Percentiles rank a stretch among this genome's conserved stretches.
Conservation (phyloP, 1,139 yeast genomes). For the Suhomyces panamericanus region DNA sequence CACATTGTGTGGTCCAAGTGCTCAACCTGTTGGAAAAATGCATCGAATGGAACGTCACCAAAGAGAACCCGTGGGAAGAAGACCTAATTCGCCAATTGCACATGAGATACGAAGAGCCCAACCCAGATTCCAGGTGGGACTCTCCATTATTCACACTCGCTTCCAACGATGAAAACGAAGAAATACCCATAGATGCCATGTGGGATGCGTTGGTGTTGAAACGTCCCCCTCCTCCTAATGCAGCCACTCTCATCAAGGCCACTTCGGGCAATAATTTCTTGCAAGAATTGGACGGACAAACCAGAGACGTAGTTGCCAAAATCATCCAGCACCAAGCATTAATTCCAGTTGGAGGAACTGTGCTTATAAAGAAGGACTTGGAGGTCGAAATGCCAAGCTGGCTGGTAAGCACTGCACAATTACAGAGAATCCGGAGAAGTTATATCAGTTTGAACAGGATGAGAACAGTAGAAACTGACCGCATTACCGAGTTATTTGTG, state of each 20-base stretch:
- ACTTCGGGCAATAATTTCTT: conserved; percentile 73
- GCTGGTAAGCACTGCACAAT: conserved; percentile 67
- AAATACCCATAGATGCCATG: conserved; percentile 62
- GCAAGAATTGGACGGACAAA: conserved; percentile 73
- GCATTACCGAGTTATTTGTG: conserved; percentile 71
- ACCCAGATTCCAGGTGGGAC: conserved; percentile 86
- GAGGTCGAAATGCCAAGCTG: conserved; percentile 64
- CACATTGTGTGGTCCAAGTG: conserved; percentile 80
- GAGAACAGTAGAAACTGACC: conserved; percentile 63
- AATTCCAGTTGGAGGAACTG: conserved; percentile 53
- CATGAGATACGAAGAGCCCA: conserved; percentile 94
- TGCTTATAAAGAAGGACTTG: conserved; percentile 37
- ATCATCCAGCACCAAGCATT: conserved; percentile 63
- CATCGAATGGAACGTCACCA: conserved; percentile 55
- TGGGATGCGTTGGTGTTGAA: conserved; percentile 70
- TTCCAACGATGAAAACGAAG: conserved; percentile 52
- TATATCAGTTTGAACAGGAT: conserved; percentile 78
- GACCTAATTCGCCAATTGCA: conserved; percentile 66
- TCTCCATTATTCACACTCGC: conserved; percentile 80
- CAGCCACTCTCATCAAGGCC: conserved; percentile 73
- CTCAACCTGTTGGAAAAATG: conserved; percentile 66
- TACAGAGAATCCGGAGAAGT: conserved; percentile 82
- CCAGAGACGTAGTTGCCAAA: conserved; percentile 61
- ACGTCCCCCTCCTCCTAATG: conserved; percentile 70
- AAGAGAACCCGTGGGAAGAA: conserved; percentile 59